phyloP scores from a whole-genome alignment of 352 stramenopile species.

The Albugo laibachii region DNA sequence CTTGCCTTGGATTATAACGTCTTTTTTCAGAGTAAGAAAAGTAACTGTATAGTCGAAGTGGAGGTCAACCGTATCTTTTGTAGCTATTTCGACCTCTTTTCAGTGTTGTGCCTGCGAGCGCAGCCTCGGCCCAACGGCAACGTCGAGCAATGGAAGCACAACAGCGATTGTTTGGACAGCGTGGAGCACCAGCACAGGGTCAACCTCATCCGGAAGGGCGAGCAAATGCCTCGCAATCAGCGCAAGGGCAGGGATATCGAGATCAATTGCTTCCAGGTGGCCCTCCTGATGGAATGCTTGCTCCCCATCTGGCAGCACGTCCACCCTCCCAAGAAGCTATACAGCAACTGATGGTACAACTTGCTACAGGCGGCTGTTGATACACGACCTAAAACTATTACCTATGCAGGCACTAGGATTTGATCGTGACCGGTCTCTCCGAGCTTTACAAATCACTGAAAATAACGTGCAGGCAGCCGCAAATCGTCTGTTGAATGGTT shows the following conservation, averaged over 20 bases:
- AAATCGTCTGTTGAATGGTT: slow-evolving; percentile 60
- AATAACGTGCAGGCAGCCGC: slow-evolving; percentile 78
- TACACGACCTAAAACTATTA: slow-evolving; percentile 4
- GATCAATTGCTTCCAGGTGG: slow-evolving; percentile 35
- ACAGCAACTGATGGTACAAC: slow-evolving; percentile 48
- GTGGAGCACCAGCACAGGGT: background rate
- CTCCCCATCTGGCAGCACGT: background rate
- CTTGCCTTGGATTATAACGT: slow-evolving; percentile 50
- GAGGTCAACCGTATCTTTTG: background rate
- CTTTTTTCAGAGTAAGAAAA: slow-evolving; percentile 23
- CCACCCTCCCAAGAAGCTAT: slow-evolving; percentile 56
- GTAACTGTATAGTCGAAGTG: background rate
- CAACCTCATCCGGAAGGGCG: background rate
- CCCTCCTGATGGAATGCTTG: background rate
- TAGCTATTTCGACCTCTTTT: slow-evolving; percentile 55
- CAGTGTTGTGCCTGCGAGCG: slow-evolving; percentile 51
- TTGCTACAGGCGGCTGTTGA: slow-evolving; percentile 1
- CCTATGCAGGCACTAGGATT: slow-evolving; percentile 33
- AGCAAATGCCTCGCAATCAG: slow-evolving; percentile 14
- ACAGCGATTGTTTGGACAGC: slow-evolving; percentile 21
- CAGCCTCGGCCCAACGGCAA: slow-evolving; percentile 40
- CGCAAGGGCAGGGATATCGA: slow-evolving; percentile 35
- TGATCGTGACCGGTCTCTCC: slow-evolving; percentile 43
- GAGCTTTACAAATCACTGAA: slow-evolving; percentile 42
- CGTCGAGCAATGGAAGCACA: slow-evolving; percentile 49